These are phyloP conservation scores for Debaryomyces udenii DNA, from an alignment of 1,139 yeast species.

Conservation along the genomic window DNA sequence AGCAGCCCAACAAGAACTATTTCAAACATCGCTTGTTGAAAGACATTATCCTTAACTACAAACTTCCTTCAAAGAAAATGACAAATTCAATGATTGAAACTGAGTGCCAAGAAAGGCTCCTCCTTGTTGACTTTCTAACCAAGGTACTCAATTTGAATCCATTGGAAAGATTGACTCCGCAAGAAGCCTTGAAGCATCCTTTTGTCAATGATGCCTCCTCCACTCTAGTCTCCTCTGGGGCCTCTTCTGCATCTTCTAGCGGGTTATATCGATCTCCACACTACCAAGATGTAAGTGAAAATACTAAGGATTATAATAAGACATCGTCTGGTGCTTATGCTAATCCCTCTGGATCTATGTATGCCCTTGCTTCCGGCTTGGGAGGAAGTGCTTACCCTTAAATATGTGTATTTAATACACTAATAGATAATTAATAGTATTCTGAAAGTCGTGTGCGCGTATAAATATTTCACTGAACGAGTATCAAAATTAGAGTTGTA, in stretches of 20 bases:
- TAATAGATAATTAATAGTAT: background rate
- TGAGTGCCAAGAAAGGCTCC: conserved; percentile 72
- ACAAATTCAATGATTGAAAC: conserved; percentile 62
- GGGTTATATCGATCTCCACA: background rate
- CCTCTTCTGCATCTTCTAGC: conserved; percentile 5
- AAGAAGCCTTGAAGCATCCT: conserved; percentile 91
- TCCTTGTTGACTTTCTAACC: conserved; percentile 74
- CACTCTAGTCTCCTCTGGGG: background rate
- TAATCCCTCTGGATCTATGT: background rate
- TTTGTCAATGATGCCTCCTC: conserved; percentile 55
- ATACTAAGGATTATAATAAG: background rate
- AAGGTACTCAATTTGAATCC: conserved; percentile 87
- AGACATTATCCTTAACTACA: conserved; percentile 77
- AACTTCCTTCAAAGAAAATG: conserved; percentile 73
- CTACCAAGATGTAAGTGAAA: conserved; percentile 3
- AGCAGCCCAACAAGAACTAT: conserved; percentile 82
- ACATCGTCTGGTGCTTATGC: background rate
- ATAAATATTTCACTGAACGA: background rate
- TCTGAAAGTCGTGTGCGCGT: background rate
- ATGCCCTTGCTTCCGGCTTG: background rate
- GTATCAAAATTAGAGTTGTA: background rate
- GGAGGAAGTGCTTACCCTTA: background rate
- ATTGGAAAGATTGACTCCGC: conserved; percentile 94
- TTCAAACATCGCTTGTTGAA: conserved; percentile 72
- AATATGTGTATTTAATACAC: background rate